These are phyloP conservation scores for Pseudogymnoascus sp. DNA, from an alignment of 2,329 filamentous ascomycete species.

Conservation along the genomic window DNA sequence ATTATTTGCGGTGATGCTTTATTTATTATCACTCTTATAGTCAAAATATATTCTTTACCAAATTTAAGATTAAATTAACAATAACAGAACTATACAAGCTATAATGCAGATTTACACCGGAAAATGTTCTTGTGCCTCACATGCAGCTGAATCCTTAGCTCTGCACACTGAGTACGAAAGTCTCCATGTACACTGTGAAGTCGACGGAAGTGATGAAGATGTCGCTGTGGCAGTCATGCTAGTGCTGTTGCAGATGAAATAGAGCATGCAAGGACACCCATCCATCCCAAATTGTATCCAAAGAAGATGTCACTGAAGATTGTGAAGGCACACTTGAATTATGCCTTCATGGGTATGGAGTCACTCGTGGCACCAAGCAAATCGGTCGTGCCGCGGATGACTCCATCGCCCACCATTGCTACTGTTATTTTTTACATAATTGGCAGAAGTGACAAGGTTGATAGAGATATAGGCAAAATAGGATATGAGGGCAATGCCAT, in stretches of 20 bases:
- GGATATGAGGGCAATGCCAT: neutral
- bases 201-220: neutral
- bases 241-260: slow-evolving; percentile 37
- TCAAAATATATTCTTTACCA: neutral
- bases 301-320: slow-evolving; percentile 46
- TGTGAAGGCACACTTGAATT: slow-evolving; percentile 57
- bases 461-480: neutral
- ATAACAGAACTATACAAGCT: neutral
- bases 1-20: neutral
- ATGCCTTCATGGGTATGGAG: slow-evolving; percentile 59
- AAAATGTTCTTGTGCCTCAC: neutral
- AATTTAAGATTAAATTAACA: neutral
- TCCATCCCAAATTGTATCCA: slow-evolving; percentile 67
- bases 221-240: neutral
- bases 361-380: too few relatives aligned
- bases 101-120: neutral
- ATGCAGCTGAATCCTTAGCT: neutral
- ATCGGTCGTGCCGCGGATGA: slow-evolving; percentile 20
- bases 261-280: slow-evolving; percentile 46
- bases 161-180: neutral
- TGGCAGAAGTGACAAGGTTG: neutral
- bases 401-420: slow-evolving; percentile 24
- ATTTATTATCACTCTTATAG: neutral
- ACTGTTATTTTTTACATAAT: neutral
- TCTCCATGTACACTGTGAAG: too few relatives aligned